Base-by-base conservation (phyloP, 441 rosid species). In the Aquilaria agallochum region DNA sequence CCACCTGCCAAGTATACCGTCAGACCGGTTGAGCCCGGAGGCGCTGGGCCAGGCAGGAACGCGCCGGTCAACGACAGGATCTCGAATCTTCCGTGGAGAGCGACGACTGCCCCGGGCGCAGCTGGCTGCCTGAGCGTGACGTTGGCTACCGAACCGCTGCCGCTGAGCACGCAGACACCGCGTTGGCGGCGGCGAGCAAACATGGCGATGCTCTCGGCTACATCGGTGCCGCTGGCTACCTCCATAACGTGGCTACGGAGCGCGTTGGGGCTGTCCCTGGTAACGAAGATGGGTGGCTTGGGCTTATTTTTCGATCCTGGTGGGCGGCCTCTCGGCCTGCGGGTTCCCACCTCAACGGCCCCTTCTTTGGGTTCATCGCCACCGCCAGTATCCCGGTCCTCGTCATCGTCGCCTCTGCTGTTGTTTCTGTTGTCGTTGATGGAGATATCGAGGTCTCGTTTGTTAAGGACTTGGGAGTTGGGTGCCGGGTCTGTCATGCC, bases 231-330 rank as follows among this genome's bases (percentile, higher is more conserved):
- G 1, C 85, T 83, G 0, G 84, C 74, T 14, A 91, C 77, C 76
- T 91, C 97, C 90, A 88, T 75, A 60, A 86, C 86, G 40, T 90
- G 95, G 80, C 95, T 86, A n/a, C 89, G 90, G 64, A 90, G 92
- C 20, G 95, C 78, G 68, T 83, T 88, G 54, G 97, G 95, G 83
- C 93, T 90, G 63, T 90, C 97, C 51, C 93, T 54, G 52, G 95
- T 90, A 52, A 90, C 88, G 34, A 88, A 81, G 44, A 90, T 83
- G 14, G 95, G 97, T 1, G 95, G 89, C 59, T 86, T 90, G 0
- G 93, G 84, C 72, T 86, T 90, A 85, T 90, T 90, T 67, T 90
- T 90, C 57, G 97, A 90, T 46, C 97, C 97, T 0, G 97, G 83
- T 30, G 97, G 97, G 27, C 97, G 83, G 8, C 97, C 97, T 45